Conservation (phyloP, 2,329 filamentous ascomycete genomes). For the Aspergillus sergii region DNA sequence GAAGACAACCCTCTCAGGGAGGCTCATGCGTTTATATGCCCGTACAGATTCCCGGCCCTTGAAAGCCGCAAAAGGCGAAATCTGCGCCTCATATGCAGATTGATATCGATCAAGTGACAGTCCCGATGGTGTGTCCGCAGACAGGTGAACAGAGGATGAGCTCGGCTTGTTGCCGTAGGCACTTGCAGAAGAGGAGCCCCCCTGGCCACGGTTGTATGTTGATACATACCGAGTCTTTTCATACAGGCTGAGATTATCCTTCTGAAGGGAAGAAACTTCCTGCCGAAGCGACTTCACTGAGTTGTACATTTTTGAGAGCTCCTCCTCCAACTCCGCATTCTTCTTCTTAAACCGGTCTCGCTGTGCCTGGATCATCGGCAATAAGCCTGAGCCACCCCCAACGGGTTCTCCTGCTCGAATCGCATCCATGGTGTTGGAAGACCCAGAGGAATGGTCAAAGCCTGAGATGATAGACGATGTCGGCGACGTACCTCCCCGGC, state of each 20-base stretch:
- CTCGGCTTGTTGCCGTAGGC: constrained; percentile 68
- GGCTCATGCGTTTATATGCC: constrained; percentile 88
- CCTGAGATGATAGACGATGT: constrained; percentile 98
- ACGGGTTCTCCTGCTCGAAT: constrained; percentile 67
- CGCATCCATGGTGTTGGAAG: constrained; percentile 56
- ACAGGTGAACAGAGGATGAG: constrained; percentile 68
- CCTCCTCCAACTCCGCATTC: constrained; percentile 85
- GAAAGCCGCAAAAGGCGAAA: constrained; percentile 95
- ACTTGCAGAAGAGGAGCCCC: constrained; percentile 65
- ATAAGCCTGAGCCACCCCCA: constrained; percentile 79
- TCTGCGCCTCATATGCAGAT: constrained; percentile 89
- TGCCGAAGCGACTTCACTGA: constrained; percentile 83
- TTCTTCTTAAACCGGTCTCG: constrained; percentile 98
- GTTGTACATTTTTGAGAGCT: constrained; percentile 80
- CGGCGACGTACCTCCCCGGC: constrained; percentile 74
- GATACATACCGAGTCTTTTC: constrained; percentile 97
- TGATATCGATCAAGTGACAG: constrained; percentile 81
- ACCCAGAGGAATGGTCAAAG: constrained; percentile 70
- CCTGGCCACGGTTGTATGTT: constrained; percentile 77
- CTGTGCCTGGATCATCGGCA: constrained; percentile 98
- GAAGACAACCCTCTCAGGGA: constrained; percentile 88
- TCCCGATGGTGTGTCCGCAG: constrained; percentile 62
- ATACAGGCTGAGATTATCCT: constrained; percentile 93
- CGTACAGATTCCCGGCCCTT: constrained; percentile 88
- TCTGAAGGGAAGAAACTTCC: constrained; percentile 88